Percentiles rank a stretch among this genome's conserved stretches.
phyloP scores from a whole-genome alignment of 2,329 filamentous ascomycete genomes.

The Stachybotrys chlorohalonatus region DNA sequence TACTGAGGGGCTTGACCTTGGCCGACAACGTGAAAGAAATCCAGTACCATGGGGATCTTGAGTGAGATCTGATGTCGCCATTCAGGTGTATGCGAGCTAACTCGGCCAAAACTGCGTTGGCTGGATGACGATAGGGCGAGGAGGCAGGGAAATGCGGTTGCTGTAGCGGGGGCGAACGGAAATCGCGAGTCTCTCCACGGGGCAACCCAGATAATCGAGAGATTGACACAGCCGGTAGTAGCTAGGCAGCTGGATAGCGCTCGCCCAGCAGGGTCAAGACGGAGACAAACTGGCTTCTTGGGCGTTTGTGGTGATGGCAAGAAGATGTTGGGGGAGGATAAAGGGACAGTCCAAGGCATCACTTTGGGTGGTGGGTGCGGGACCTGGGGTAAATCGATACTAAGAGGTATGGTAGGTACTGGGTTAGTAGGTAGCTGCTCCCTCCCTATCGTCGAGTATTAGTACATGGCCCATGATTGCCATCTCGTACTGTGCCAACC shows the following conservation, averaged over 20 bases:
- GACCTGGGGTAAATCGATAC: neutral
- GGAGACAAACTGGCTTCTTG: neutral
- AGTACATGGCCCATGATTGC: no score
- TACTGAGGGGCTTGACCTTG: neutral
- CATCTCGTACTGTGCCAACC: no score
- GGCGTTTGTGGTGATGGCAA: neutral
- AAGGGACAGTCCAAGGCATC: neutral
- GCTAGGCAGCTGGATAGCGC: no score
- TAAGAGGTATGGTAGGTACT: neutral
- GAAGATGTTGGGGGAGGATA: neutral
- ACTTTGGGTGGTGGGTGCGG: neutral
- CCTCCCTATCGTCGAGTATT: no score
- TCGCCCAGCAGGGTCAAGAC: no score
- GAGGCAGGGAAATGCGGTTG: neutral
- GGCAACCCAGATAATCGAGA: no score
- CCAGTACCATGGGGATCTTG: slow-evolving; percentile 14
- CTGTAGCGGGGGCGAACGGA: neutral
- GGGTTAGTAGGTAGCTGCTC: no score
- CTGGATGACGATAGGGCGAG: neutral
- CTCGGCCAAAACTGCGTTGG: neutral
- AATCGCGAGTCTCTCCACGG: neutral
- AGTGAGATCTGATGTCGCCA: slow-evolving; percentile 15
- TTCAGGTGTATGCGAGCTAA: neutral
- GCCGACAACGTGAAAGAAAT: neutral
- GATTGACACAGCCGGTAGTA: no score